Evolutionary conservation across 2,329 filamentous ascomycete genomes (phyloP), one percentile per base, ranked within the genome.

Genomic region (Daldinia sp.): DNA sequence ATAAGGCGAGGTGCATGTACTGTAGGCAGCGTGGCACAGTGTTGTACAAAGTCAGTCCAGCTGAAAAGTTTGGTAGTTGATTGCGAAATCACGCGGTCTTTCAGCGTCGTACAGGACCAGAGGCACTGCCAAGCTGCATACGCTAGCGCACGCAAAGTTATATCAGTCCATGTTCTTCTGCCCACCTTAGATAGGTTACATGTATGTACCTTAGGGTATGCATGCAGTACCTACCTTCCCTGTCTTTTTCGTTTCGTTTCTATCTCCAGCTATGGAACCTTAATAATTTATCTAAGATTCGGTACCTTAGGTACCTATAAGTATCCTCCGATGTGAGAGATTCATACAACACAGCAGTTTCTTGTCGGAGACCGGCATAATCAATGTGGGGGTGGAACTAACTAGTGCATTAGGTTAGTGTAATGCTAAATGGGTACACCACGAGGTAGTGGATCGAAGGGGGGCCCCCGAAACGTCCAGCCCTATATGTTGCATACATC

Each of bases 321-420:
- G 13, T 42, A 18, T 33, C 39, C 15, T 42, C 39, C 35, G 13
- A 13, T 37, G 35, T 37, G 7, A 37, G 30, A 33, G 30, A 39
- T 39, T 6, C 39, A 42, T 42, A 18, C 39, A n/a, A 18, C 9
- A 23, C 7, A 46, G 42, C 20, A 26, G n/a, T 37, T 37, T 35
- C 30, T 53, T 53, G n/a, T n/a, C 51, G 51, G 51, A 54, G 23
- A 54, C 51, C 51, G 51, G 51, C 51, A 54, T 54, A 54, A 54
- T 54, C 33, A 26, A 4, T 54, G 51, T 23, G 51, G 51, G 51
- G 51, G 51, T 54, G 30, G 33, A 33, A 26, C 26, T 51, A 13
- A 2, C 7, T 33, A 33, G 10, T 13, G 35, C 13, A 15, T 12
- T 39, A 39, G n/a, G 18, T 10, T 23, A 46, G 18, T 44, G 39